Percentiles rank a stretch among this genome's conserved stretches.
Evolutionary conservation across 2,329 filamentous ascomycete species (phyloP).

Genomic region (Mollisiaceae sp.): DNA sequence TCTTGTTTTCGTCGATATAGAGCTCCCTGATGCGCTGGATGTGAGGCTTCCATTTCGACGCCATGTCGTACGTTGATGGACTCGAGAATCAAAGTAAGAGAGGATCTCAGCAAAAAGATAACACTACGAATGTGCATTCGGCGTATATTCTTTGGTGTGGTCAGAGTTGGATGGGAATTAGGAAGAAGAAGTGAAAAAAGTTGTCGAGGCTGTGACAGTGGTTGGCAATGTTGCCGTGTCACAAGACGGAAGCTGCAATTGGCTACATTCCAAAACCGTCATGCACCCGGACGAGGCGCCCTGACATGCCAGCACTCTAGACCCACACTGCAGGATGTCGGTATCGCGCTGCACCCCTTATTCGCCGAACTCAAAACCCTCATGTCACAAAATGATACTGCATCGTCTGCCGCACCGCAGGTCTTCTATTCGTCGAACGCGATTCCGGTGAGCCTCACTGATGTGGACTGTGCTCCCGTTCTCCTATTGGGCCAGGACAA

Average conservation of each 20-base stretch:
- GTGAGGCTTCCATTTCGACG: not conserved
- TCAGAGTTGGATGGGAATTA: no score
- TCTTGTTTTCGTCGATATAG: not conserved
- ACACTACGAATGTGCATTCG: no score
- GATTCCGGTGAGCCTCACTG: not conserved
- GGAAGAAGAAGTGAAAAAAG: no score
- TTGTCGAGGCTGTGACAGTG: no score
- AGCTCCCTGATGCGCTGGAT: not conserved
- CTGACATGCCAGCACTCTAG: not conserved
- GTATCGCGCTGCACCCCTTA: not conserved
- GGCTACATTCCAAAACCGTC: not conserved
- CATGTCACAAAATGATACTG: not conserved
- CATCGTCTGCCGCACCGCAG: not conserved
- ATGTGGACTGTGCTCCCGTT: not conserved
- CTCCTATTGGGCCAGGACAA: not conserved
- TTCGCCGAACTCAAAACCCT: not conserved
- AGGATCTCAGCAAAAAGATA: not conserved
- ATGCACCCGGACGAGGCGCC: not conserved
- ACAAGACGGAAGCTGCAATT: not conserved
- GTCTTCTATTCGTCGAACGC: not conserved
- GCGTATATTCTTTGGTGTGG: no score
- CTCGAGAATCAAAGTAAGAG: not conserved
- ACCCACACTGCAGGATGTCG: not conserved
- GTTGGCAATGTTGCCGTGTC: no score
- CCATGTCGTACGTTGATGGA: not conserved